These are phyloP conservation scores for Backusella australiensis DNA, from an alignment of 192 early-diverging fungal genomes.

Conservation along the genomic window DNA sequence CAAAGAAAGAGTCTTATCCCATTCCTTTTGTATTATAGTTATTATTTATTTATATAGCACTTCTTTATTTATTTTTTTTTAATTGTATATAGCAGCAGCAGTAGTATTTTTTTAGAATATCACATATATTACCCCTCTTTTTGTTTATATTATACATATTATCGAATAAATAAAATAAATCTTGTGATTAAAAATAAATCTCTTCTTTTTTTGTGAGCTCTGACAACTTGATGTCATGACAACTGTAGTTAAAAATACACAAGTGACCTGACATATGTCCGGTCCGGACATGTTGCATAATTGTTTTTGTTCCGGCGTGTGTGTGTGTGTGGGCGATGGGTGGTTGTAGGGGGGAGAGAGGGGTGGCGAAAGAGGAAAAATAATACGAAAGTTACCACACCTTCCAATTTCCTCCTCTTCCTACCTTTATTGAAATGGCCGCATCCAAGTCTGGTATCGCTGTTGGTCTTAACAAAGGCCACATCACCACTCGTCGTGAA, in stretches of 20 bases:
- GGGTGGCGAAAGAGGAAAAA: not conserved
- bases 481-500: conserved; percentile 76
- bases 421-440: conserved; percentile 33
- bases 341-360: not conserved
- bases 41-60: not conserved
- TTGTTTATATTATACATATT: not conserved
- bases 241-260: not conserved
- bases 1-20: not conserved
- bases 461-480: conserved; percentile 89
- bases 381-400: not conserved
- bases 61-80: not conserved
- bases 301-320: not conserved
- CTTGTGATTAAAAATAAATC: not conserved
- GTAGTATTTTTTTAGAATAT: not conserved
- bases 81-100: not conserved
- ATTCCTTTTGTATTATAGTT: conserved; percentile 1
- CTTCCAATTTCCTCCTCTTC: conserved; percentile 9
- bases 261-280: not conserved
- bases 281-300: not conserved
- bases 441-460: conserved; percentile 82
- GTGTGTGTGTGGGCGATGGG: not conserved
- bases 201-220: not conserved
- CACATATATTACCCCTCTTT: not conserved
- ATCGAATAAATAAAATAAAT: not conserved
- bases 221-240: not conserved